Evolutionary conservation across 2,329 filamentous ascomycete genomes (phyloP).

Genomic region (Penicillium janthinellum): DNA sequence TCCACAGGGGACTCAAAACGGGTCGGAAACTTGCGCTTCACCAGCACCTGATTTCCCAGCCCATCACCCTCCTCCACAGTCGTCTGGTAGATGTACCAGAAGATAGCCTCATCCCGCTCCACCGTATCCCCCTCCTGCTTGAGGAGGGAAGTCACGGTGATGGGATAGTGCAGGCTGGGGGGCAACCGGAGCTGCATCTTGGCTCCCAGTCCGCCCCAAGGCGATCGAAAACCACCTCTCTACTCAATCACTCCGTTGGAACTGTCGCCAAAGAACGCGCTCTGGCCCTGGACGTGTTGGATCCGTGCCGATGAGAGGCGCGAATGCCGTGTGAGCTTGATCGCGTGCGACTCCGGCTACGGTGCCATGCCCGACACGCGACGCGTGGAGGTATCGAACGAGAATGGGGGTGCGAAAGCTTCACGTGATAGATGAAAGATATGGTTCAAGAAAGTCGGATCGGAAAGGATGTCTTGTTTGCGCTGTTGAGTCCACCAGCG

Average conservation of each 20-base stretch:
- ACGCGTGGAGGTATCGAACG: conserved; percentile 16
- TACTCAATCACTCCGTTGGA: conserved; percentile 6
- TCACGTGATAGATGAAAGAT: background rate
- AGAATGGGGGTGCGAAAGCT: background rate
- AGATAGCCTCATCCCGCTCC: conserved; percentile 72
- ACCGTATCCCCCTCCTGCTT: conserved; percentile 75
- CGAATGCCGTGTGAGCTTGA: conserved; percentile 14
- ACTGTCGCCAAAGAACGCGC: background rate
- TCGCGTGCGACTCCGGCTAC: conserved; percentile 27
- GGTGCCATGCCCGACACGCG: conserved; percentile 27
- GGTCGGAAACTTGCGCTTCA: conserved; percentile 70
- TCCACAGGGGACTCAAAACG: conserved; percentile 84
- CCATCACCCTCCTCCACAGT: conserved; percentile 67
- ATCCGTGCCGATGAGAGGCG: conserved; percentile 7
- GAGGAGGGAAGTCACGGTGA: conserved; percentile 84
- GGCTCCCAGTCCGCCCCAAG: conserved; percentile 21
- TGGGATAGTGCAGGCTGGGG: conserved; percentile 78
- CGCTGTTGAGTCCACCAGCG: background rate
- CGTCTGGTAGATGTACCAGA: conserved; percentile 86
- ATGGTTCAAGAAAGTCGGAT: background rate
- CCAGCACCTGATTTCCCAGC: conserved; percentile 71
- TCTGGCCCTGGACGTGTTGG: background rate
- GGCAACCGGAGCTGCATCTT: conserved; percentile 53
- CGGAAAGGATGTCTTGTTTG: background rate
- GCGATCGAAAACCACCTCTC: conserved; percentile 8